These are phyloP conservation scores for Leccinum longicurvipes DNA, from an alignment of 768 basidiomycete genomes.

Conservation along the genomic window DNA sequence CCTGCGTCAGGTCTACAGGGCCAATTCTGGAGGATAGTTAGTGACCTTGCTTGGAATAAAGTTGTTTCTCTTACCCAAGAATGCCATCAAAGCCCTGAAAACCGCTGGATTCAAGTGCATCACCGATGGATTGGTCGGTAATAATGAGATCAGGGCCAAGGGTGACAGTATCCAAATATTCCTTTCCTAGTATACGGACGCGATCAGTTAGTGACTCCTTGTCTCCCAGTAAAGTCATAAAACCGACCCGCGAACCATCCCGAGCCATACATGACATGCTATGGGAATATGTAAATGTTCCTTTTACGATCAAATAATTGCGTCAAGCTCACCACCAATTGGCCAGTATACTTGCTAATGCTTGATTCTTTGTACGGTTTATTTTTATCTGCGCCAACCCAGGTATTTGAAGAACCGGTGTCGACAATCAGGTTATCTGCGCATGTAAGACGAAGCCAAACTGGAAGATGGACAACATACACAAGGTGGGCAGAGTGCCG, in stretches of 20 bases:
- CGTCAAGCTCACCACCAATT: conserved; percentile 43
- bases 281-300: background rate
- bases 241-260: conserved; percentile 53
- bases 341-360: conserved; percentile 44
- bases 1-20: conserved; percentile 51
- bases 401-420: conserved; percentile 65
- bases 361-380: conserved; percentile 44
- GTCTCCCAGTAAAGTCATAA: background rate
- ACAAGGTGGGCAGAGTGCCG: conserved; percentile 53
- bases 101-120: conserved; percentile 43
- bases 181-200: conserved; percentile 31
- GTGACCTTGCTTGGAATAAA: background rate
- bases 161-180: conserved; percentile 52
- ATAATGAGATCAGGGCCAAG: conserved; percentile 50
- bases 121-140: conserved; percentile 59
- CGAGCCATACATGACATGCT: conserved; percentile 58
- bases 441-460: background rate
- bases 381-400: conserved; percentile 51
- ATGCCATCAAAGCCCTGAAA: conserved; percentile 59
- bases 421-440: conserved; percentile 56
- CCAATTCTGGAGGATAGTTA: conserved; percentile 46
- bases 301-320: background rate
- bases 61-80: conserved; percentile 45
- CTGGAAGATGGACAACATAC: conserved; percentile 29
- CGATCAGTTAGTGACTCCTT: conserved; percentile 1